These are phyloP conservation scores for Starmerella powellii DNA, from an alignment of 805 yeast genomes.

Conservation along the genomic window DNA sequence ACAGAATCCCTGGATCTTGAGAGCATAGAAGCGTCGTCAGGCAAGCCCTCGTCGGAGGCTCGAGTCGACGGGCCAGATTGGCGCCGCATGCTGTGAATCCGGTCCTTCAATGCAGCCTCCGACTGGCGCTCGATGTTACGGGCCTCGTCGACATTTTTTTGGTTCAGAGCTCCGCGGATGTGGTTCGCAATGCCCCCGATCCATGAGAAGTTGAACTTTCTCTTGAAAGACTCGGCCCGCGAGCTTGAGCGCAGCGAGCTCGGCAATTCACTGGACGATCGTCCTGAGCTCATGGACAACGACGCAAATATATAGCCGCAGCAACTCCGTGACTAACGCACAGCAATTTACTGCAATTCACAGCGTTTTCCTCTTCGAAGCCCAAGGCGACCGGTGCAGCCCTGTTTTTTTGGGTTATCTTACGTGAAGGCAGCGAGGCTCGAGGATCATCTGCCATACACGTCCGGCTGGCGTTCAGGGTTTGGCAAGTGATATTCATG, in stretches of 20 bases:
- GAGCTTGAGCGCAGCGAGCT: background rate
- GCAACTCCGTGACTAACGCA: no score
- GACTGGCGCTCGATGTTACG: constrained; percentile 10
- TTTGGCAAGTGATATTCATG: background rate
- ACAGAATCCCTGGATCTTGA: no score
- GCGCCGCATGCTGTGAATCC: background rate
- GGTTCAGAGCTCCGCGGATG: constrained; percentile 5
- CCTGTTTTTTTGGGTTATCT: no score
- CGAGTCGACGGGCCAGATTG: background rate
- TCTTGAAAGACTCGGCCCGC: background rate
- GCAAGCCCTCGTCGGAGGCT: background rate
- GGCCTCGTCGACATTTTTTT: constrained; percentile 4
- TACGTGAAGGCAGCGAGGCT: no score
- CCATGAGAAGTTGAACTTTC: constrained; percentile 13
- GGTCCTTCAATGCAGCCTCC: constrained; percentile 2
- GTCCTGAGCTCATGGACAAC: no score
- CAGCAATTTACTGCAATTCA: no score
- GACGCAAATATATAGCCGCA: no score
- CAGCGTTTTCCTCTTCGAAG: no score
- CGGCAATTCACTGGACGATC: constrained; percentile 3
- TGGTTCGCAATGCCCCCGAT: constrained; percentile 7
- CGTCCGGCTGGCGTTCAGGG: background rate
- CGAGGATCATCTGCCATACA: no score
- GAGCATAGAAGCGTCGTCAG: no score
- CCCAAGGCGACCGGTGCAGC: no score